These are phyloP conservation scores for Beta lomatogona DNA, from an alignment of 179 eudicot genomes.

Conservation along the genomic window DNA sequence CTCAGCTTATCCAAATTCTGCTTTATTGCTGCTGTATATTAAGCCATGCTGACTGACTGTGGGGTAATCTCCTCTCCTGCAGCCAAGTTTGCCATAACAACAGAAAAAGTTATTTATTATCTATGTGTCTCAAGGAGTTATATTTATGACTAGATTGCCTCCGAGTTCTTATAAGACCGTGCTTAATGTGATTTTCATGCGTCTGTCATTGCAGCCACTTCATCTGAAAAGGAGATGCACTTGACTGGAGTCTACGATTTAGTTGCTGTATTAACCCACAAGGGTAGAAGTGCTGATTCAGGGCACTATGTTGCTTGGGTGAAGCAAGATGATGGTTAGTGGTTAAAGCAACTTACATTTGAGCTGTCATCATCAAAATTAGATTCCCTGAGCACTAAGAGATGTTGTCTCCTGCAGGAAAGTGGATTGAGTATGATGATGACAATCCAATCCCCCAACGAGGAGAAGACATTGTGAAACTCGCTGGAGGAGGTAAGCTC, in stretches of 20 bases:
- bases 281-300: conserved; percentile 99
- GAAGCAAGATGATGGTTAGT: conserved; percentile 91
- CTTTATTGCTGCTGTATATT: no score
- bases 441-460: conserved; percentile 80
- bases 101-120: no score
- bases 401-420: conserved; percentile 48
- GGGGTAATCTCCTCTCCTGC: neutral
- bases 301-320: conserved; percentile 99
- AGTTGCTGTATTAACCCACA: conserved; percentile 91
- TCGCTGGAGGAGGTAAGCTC: conserved; percentile 91
- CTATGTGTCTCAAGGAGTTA: neutral
- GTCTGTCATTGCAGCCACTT: conserved; percentile 33
- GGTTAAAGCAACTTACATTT: neutral
- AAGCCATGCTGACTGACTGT: no score
- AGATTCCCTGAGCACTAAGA: neutral
- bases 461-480: conserved; percentile 82
- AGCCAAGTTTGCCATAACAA: neutral
- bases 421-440: conserved; percentile 89
- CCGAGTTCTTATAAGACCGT: neutral
- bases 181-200: conserved; percentile 12
- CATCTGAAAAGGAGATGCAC: conserved; percentile 56
- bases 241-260: conserved; percentile 90
- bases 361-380: neutral
- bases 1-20: no score
- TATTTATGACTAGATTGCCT: neutral